phyloP scores from a whole-genome alignment of 192 early-diverging fungal genomes.

The Coemansia sp. region DNA sequence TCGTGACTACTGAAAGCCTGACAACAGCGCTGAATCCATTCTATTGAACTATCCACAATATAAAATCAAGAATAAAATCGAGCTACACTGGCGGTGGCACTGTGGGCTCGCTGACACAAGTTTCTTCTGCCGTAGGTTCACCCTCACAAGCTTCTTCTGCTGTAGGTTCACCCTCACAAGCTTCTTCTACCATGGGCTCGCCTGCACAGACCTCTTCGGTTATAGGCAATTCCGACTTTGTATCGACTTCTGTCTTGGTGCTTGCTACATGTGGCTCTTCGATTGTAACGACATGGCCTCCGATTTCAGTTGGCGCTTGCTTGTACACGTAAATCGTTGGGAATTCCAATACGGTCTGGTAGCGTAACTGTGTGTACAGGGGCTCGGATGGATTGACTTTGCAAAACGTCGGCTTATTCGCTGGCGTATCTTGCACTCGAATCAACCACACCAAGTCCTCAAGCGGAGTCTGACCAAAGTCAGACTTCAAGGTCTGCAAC shows the following conservation, averaged over 20 bases:
- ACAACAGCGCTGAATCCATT: too few relatives aligned
- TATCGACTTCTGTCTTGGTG: not conserved
- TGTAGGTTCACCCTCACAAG: too few relatives aligned
- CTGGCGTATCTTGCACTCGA: conserved; percentile 35
- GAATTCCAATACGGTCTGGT: conserved; percentile 59
- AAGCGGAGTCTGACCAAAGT: conserved; percentile 5
- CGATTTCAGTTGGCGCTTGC: conserved; percentile 9
- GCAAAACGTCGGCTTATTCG: conserved; percentile 57
- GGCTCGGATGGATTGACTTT: conserved; percentile 35
- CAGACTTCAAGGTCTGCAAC: not conserved
- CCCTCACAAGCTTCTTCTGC: too few relatives aligned
- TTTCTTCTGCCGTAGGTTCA: too few relatives aligned
- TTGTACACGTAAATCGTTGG: conserved; percentile 53
- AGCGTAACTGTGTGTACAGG: conserved; percentile 50
- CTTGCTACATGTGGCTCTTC: not conserved
- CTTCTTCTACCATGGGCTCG: too few relatives aligned
- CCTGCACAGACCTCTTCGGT: too few relatives aligned
- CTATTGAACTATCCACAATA: too few relatives aligned
- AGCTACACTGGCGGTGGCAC: not conserved
- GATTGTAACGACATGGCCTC: conserved; percentile 17
- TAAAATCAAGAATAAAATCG: too few relatives aligned
- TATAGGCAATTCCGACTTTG: not conserved
- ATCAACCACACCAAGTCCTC: conserved; percentile 19
- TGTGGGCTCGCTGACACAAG: not conserved
- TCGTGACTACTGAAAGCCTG: too few relatives aligned